Evolutionary conservation across 495 filamentous ascomycete genomes (phyloP), one percentile per base, ranked within the genome.

Genomic region (Aspergillus indologenus): DNA sequence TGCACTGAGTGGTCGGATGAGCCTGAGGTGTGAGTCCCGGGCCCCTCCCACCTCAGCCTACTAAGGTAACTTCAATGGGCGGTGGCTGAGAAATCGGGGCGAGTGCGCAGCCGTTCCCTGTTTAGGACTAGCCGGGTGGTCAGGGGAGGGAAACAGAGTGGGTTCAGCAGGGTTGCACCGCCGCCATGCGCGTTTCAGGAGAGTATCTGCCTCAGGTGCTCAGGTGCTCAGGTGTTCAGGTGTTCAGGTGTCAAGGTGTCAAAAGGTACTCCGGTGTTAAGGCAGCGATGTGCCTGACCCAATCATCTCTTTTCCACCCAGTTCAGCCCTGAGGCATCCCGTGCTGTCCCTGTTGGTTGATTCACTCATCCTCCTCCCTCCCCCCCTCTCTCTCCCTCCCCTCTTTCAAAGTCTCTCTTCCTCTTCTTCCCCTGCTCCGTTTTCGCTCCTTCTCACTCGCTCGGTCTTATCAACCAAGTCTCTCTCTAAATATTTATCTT

Each of bases 231-330:
- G 47, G 0, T 52, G 19, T 9, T 18, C 9, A 7, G 44, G 44
- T 45, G 17, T n/a, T 45, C 44, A 47, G 24, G 24, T n/a, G n/a
- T n/a, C n/a, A n/a, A n/a, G n/a, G n/a, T n/a, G n/a, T 56, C 45
- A n/a, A n/a, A n/a, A n/a, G n/a, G n/a, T n/a, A n/a, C n/a, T n/a
- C n/a, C n/a, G n/a, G n/a, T 24, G 21, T 46, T 22, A 20, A 60
- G 60, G 61, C 60, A 61, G 58, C 57, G 51, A 24, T 57, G 17
- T 17, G 52, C 59, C 45, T 53, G 57, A 57, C 11, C 65, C 65
- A 68, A 68, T 68, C 59, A 62, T 34, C 45, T 45, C 54, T 26
- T 45, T 40, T 11, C 42, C 57, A 49, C 9, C 9, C 26, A 29
- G 26, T 29, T 29, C 26, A 29, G 26, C 26, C 26, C 26, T 29